Base-by-base conservation (phyloP, 1,284 basidiomycete genomes). In the Leccinum pachyderme region DNA sequence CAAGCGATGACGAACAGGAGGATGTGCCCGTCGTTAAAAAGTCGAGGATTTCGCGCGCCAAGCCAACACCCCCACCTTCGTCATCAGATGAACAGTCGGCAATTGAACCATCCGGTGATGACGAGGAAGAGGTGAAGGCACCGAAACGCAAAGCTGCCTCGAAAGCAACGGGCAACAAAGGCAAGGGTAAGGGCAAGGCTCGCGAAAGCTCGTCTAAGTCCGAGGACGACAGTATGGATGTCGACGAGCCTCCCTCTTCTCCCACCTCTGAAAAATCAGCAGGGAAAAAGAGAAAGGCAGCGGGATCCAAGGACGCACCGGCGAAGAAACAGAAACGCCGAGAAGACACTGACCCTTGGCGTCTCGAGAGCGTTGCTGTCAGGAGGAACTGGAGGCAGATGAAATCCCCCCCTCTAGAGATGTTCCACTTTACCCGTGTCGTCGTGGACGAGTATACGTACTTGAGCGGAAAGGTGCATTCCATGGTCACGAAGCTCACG, bases 361-460 rank as follows among this genome's bases (percentile, higher is more conserved):
- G 84, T 57, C 82, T 96, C 5, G 78, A 79, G 35, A 81, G 81
- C 4, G 72, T 77, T 7, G 71, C 76, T 0, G 91, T 92, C 4
- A 78, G 81, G 63, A 78, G 78, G 52, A 85, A 96, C 64, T 95
- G 87, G 87, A 86, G 77, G 25, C 74, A 86, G 63, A 89, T 95
- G 84, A 80, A 83, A 47, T 81, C 84, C 0, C 93, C 94, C 0
- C 87, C 93, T 12, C 74, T 97, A 50, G 93, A 96, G 72, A 90
- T 95, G 80, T 97, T 98, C 81, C 82, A 93, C 71, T 96, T 91
- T 70, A 79, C 90, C 7, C 87, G 95, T 3, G 83, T 92, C 48
- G 89, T 97, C 50, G 87, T 97, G 47, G 95, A 98, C 73, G 95
- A 98, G 71, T 98, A 96, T 72, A 96, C 95, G 1, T 98, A 98